Conservation (phyloP, 2,329 filamentous ascomycete genomes). For the Phialocephala subalpina region DNA sequence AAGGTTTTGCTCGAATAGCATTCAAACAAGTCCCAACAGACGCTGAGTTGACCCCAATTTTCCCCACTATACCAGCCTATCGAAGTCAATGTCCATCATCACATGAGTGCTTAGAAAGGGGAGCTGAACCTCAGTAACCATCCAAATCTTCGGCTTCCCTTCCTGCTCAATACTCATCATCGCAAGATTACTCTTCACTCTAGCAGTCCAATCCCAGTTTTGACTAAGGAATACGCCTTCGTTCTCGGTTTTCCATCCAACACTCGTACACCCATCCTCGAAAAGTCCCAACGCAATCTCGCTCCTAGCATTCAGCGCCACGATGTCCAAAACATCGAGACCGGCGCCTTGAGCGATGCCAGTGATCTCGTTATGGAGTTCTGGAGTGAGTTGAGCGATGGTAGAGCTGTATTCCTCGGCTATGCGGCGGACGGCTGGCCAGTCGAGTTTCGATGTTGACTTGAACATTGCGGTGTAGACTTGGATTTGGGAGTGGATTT, state of each 20-base stretch:
- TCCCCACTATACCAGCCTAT: conserved; percentile 40
- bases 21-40: conserved; percentile 65
- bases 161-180: conserved; percentile 29
- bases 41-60: conserved; percentile 63
- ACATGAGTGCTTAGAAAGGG: background rate
- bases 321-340: conserved; percentile 49
- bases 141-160: conserved; percentile 31
- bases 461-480: conserved; percentile 46
- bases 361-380: conserved; percentile 45
- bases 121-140: conserved; percentile 41
- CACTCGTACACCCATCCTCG: conserved; percentile 57
- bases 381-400: conserved; percentile 23
- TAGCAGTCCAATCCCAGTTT: conserved; percentile 40
- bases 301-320: conserved; percentile 58
- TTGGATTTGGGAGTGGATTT: conserved; percentile 44
- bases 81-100: conserved; percentile 10
- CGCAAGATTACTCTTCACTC: conserved; percentile 30
- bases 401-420: conserved; percentile 20
- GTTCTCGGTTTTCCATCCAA: conserved; percentile 49
- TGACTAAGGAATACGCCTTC: conserved; percentile 32
- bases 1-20: conserved; percentile 59
- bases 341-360: conserved; percentile 55
- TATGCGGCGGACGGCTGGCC: conserved; percentile 35
- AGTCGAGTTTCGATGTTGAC: conserved; percentile 43
- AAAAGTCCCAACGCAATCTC: conserved; percentile 59